These are phyloP conservation scores for Dinochytrium kinnereticum DNA, from an alignment of 371 early-diverging fungal genomes.

Conservation along the genomic window DNA sequence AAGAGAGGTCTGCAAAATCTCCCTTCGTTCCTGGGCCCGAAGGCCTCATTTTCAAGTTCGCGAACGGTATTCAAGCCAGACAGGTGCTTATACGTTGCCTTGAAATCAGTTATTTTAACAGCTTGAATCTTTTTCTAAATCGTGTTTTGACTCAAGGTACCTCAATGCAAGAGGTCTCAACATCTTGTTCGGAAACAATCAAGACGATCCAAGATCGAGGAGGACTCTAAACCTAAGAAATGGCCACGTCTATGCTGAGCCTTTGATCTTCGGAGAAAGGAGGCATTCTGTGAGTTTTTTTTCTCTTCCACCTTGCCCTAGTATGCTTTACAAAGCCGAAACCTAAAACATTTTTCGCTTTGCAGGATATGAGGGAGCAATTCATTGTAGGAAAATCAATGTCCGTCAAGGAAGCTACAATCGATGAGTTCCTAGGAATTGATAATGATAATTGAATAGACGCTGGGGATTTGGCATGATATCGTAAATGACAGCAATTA, in stretches of 20 bases:
- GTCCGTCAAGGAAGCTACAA: constrained; percentile 34
- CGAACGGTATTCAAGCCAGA: constrained; percentile 47
- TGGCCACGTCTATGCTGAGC: constrained; percentile 47
- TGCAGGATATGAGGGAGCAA: constrained; percentile 41
- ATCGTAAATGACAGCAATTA: no score
- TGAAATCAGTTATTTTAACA: no score
- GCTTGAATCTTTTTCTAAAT: no score
- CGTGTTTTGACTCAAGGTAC: constrained; percentile 40
- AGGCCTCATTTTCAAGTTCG: constrained; percentile 37
- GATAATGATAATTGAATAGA: not conserved
- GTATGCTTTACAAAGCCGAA: not conserved
- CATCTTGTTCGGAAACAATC: constrained; percentile 29
- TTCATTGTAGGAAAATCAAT: constrained; percentile 43
- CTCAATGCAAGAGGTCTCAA: constrained; percentile 46
- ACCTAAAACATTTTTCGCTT: not conserved
- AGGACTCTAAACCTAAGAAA: constrained; percentile 12
- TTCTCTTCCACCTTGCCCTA: not conserved
- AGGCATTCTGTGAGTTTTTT: not conserved
- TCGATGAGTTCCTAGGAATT: constrained; percentile 9
- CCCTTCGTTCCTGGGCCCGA: constrained; percentile 9
- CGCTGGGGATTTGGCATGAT: no score
- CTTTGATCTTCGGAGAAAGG: constrained; percentile 37
- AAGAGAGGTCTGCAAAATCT: not conserved
- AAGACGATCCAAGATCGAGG: not conserved
- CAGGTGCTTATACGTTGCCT: no score